A percentile compares a stretch with the other conserved stretches of the same genome.
phyloP scores from a whole-genome alignment of 352 stramenopile species.

The Thraustochytrium striatum region DNA sequence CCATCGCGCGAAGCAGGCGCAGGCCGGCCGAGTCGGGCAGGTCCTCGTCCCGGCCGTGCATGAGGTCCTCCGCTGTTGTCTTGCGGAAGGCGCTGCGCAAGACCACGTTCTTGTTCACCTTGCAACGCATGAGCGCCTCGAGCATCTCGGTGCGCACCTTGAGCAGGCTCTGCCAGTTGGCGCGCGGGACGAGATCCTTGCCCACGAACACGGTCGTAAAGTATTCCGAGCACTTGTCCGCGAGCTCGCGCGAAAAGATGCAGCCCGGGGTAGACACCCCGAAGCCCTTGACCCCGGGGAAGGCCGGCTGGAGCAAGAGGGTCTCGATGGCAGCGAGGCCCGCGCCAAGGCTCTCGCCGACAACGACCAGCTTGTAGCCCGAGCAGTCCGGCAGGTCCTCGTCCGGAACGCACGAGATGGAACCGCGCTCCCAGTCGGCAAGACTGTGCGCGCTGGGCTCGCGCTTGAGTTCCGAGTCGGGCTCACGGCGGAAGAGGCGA shows the following conservation, averaged over 20 bases:
- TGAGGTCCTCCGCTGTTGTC: slow-evolving; percentile 58
- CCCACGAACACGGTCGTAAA: slow-evolving; percentile 64
- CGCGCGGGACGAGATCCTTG: slow-evolving; percentile 65
- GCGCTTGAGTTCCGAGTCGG: not conserved
- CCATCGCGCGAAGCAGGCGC: no score
- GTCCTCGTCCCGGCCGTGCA: slow-evolving; percentile 56
- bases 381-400: slow-evolving; percentile 8
- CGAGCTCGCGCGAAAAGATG: slow-evolving; percentile 62
- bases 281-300: slow-evolving; percentile 52
- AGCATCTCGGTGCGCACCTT: slow-evolving; percentile 63
- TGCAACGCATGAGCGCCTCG: slow-evolving; percentile 62
- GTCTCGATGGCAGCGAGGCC: slow-evolving; percentile 63
- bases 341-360: slow-evolving; percentile 65
- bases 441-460: not conserved
- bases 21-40: slow-evolving; percentile 50
- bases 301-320: slow-evolving; percentile 60
- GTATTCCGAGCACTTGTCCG: slow-evolving; percentile 59
- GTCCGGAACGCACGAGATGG: no score
- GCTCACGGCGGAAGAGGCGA: not conserved
- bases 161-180: slow-evolving; percentile 64
- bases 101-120: slow-evolving; percentile 66
- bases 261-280: slow-evolving; percentile 65
- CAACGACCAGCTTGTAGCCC: slow-evolving; percentile 62
- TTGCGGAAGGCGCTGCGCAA: slow-evolving; percentile 52
- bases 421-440: not conserved